Evolutionary conservation across 2,329 filamentous ascomycete genomes (phyloP), one percentile per base, ranked within the genome.

Genomic region (Monosporascus ibericus): DNA sequence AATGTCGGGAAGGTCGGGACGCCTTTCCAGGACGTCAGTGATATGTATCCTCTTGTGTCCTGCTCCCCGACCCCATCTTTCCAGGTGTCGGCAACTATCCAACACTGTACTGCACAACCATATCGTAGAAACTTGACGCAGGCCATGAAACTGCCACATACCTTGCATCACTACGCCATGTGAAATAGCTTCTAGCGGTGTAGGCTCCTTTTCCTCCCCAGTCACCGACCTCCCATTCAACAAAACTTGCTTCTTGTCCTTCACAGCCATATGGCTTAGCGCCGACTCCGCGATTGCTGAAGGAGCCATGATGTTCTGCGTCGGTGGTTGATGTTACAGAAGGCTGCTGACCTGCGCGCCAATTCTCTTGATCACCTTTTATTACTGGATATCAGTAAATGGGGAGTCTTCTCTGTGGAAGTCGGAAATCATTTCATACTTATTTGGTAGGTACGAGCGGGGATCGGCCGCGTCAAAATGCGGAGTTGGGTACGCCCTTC

Each of bases 1-100:
- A 66, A 72, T 36, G 61, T 67, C 22, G 66, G 62, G 57, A 76
- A 77, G 2, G 62, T 68, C 6, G 75, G 75, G 48, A 77, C 75
- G 38, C 70, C 74, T 71, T 58, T 44, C 14, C 51, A 30, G 20
- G 50, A 18, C 22, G 11, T 34, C 5, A 34, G 30, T 2, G 11
- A 34, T 2, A 34, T 14, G 14, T 2, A 34, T 14, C 30, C 30
- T 14, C 30, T 34, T 34, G 9, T 5, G 30, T 5, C 30, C 14
- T 34, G 4, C 30, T 34, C 30, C 30, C 30, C 3, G 30, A 34
- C 30, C 30, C 30, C 4, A 5, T 34, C 30, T 34, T 34, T 14
- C 30, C 11, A 11, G 11, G 30, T 34, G 4, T 30, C 11, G 49
- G 38, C 25, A 42, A 44, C 34, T 48, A 15, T 42, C 22, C n/a